phyloP scores from a whole-genome alignment of 208 protist species.

The Acanthamoeba castellanii region DNA sequence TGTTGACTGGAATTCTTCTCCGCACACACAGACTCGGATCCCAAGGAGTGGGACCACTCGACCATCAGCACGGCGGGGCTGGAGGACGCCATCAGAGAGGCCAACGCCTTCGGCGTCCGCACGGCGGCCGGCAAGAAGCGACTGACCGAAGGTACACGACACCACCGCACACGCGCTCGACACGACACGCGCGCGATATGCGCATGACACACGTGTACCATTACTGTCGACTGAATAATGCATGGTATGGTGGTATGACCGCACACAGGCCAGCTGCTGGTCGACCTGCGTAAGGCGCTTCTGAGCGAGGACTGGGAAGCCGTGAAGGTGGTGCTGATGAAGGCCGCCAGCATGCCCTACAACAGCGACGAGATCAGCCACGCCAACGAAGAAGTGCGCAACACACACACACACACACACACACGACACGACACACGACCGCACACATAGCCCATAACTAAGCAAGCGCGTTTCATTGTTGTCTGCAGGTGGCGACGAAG shows the following conservation, averaged over 20 bases:
- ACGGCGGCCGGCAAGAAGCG: slow-evolving; percentile 22
- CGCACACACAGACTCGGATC: neutral
- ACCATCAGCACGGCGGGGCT: neutral
- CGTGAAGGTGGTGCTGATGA: neutral
- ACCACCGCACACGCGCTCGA: neutral
- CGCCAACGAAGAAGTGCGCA: neutral
- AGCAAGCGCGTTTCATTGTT: too few relatives aligned
- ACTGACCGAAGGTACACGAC: neutral
- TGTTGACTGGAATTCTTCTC: neutral
- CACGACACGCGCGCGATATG: too few relatives aligned
- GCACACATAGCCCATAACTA: too few relatives aligned
- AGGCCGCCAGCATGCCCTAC: slow-evolving; percentile 5
- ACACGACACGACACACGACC: too few relatives aligned
- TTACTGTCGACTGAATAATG: too few relatives aligned
- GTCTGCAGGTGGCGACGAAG: neutral
- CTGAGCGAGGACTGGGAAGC: slow-evolving; percentile 21
- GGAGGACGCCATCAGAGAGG: neutral
- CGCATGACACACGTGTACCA: too few relatives aligned
- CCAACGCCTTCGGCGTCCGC: neutral
- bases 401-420: neutral
- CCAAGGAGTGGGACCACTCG: slow-evolving; percentile 40
- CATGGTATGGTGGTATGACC: neutral
- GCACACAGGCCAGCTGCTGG: neutral
- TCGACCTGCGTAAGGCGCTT: slow-evolving; percentile 38
- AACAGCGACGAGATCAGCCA: neutral